A percentile compares a stretch with the other conserved stretches of the same genome.
phyloP scores from a whole-genome alignment of 371 early-diverging fungal species.

The Rhizopus sp. region DNA sequence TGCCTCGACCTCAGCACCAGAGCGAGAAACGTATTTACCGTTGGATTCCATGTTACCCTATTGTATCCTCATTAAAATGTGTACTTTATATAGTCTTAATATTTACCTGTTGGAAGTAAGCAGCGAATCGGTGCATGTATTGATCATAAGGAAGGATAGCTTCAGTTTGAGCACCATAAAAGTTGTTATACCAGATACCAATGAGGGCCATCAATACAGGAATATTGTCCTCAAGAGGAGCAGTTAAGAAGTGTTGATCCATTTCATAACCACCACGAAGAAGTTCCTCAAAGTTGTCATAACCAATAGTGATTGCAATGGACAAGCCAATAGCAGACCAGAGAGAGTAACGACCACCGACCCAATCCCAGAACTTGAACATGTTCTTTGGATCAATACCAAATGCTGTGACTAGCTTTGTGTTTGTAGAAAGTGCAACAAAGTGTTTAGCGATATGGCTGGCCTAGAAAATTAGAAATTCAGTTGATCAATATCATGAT shows the following conservation, averaged over 20 bases:
- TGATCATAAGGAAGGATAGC: conserved; percentile 99
- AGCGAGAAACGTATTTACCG: conserved; percentile 93
- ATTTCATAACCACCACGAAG: conserved; percentile 94
- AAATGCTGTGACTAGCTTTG: conserved; percentile 85
- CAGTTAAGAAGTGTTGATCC: conserved; percentile 93
- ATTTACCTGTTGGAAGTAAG: conserved; percentile 94
- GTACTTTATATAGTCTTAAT: conserved; percentile 1
- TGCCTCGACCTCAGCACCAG: conserved; percentile 76
- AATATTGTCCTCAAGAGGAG: conserved; percentile 89
- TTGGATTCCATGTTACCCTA: conserved; percentile 99
- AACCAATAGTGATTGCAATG: conserved; percentile 95
- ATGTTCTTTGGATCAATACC: conserved; percentile 94
- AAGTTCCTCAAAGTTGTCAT: conserved; percentile 92
- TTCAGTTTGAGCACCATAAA: conserved; percentile 92
- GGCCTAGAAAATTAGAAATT: conserved; percentile 34
- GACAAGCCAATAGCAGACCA: conserved; percentile 99
- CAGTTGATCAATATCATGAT: conserved; percentile 20
- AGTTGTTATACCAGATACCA: conserved; percentile 99
- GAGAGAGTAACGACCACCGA: conserved; percentile 99
- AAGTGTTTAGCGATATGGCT: conserved; percentile 97
- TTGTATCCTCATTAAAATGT: not conserved
- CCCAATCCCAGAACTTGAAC: conserved; percentile 99
- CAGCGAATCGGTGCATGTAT: conserved; percentile 95
- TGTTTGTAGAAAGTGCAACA: conserved; percentile 98
- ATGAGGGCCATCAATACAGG: conserved; percentile 92